phyloP scores from a whole-genome alignment of 1,284 basidiomycete species.

The Melampsora allii-populina region DNA sequence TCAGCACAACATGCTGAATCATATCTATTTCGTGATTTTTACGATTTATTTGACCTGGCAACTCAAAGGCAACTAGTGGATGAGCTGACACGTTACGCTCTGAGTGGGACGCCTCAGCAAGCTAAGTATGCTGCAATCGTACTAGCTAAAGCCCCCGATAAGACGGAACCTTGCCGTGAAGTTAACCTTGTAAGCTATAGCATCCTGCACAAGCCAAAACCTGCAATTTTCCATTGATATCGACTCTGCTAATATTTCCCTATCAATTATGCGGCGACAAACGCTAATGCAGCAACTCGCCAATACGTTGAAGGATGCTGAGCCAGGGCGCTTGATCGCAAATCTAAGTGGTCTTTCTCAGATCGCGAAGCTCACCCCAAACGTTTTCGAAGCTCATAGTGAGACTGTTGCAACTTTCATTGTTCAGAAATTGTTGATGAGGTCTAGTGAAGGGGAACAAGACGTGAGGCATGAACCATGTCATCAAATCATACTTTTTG shows the following conservation, averaged over 20 bases:
- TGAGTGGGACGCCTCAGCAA: constrained; percentile 64
- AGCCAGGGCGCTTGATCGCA: constrained; percentile 62
- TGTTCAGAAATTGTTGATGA: constrained; percentile 68
- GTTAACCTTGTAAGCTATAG: constrained; percentile 61
- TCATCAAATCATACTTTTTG: background rate
- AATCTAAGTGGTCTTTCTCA: constrained; percentile 71
- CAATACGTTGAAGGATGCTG: constrained; percentile 58
- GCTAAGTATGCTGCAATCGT: constrained; percentile 86
- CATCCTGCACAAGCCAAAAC: background rate
- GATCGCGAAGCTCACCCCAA: constrained; percentile 66
- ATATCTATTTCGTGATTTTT: background rate
- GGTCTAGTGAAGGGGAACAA: constrained; percentile 55
- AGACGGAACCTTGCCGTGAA: constrained; percentile 60
- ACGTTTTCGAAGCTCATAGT: constrained; percentile 71
- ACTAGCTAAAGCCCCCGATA: constrained; percentile 57
- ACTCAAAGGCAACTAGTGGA: constrained; percentile 59
- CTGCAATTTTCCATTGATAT: background rate
- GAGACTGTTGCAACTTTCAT: constrained; percentile 69
- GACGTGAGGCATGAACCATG: constrained; percentile 55
- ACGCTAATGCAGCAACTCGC: constrained; percentile 56
- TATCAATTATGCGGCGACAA: background rate
- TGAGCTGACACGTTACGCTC: constrained; percentile 62
- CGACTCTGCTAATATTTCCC: background rate
- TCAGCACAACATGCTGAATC: constrained; percentile 52
- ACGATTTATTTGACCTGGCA: background rate